Evolutionary conservation across 2,329 filamentous ascomycete species (phyloP), one percentile per base, ranked within the genome.

Genomic region (Aphanocladium album): DNA sequence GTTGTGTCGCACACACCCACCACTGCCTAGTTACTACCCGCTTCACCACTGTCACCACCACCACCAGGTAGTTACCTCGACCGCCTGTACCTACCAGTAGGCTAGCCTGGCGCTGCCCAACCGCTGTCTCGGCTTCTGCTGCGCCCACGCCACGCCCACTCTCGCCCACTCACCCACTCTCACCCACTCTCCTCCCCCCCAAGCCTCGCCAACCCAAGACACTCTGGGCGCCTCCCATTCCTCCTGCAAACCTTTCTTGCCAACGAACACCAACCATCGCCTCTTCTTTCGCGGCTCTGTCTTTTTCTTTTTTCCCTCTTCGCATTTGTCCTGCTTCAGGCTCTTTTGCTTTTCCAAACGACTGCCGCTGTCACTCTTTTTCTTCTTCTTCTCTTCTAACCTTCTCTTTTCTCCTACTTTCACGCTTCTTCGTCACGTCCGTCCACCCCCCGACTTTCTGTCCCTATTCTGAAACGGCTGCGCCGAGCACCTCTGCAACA

Each of bases 401-500:
- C 35, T 57, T 8, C 41, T 37, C 5, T 53, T 23, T n/a, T n/a
- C n/a, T n/a, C n/a, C n/a, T n/a, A n/a, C n/a, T n/a, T n/a, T 25
- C 17, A 55, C 39, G 49, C 49, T 47, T 54, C 49, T 33, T 54
- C 23, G 25, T 55, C 43, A 19, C 46, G 25, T 50, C 45, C 19
- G 25, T 30, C 30, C 21, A 23, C 21, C 21, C 41, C 35, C 50
- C 54, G 52, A 52, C 46, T 52, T n/a, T n/a, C 39, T 17, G 16
- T 54, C 57, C 57, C 49, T 37, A 60, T 60, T 54, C 49, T 60
- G 57, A 60, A 60, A 60, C 57, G 57, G 57, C 57, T 60, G 57
- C 57, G 57, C 57, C 57, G 49, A 60, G 12, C 6, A 39, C 46
- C 57, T 33, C 43, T 25, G 49, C 57, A 39, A 49, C 54, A 49